A percentile compares a stretch with the other conserved stretches of the same genome.
Evolutionary conservation across 441 rosid species (phyloP).

Genomic region (Gossypium schwendimanii): DNA sequence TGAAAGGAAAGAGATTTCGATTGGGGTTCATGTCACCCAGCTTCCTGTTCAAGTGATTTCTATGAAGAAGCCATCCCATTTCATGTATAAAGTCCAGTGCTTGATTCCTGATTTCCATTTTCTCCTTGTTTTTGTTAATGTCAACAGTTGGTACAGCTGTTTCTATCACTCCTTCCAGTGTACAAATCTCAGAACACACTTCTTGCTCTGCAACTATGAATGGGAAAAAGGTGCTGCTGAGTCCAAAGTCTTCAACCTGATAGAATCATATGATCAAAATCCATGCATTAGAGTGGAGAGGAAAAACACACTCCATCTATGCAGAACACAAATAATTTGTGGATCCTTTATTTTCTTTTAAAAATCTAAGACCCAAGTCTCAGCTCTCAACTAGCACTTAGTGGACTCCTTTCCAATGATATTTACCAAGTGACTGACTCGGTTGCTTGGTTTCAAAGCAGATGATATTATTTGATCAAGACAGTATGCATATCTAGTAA

Average conservation of each 20-base stretch:
- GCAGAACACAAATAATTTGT: background rate
- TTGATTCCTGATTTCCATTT: slow-evolving; percentile 29
- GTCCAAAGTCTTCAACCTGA: slow-evolving; percentile 47
- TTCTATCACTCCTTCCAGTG: slow-evolving; percentile 42
- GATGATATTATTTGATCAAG: background rate
- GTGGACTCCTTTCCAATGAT: background rate
- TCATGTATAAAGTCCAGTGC: slow-evolving; percentile 49
- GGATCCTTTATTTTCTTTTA: background rate
- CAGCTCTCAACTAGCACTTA: too few species aligned
- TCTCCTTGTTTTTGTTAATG: slow-evolving; percentile 10
- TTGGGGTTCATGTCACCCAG: slow-evolving; percentile 28
- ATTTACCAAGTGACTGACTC: background rate
- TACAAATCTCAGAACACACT: slow-evolving; percentile 48
- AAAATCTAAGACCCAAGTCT: too few species aligned
- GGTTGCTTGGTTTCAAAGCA: background rate
- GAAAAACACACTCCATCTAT: background rate
- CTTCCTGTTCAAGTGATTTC: slow-evolving; percentile 26
- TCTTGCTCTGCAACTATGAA: slow-evolving; percentile 50
- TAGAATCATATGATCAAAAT: slow-evolving; percentile 10
- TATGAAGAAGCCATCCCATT: slow-evolving; percentile 60
- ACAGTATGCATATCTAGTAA: background rate
- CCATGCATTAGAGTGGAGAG: background rate
- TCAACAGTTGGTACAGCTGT: slow-evolving; percentile 17
- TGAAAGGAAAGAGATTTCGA: slow-evolving; percentile 30
- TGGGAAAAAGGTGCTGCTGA: slow-evolving; percentile 46